These are phyloP conservation scores for Wakefieldia striispora DNA, from an alignment of 768 basidiomycete species.

Conservation along the genomic window DNA sequence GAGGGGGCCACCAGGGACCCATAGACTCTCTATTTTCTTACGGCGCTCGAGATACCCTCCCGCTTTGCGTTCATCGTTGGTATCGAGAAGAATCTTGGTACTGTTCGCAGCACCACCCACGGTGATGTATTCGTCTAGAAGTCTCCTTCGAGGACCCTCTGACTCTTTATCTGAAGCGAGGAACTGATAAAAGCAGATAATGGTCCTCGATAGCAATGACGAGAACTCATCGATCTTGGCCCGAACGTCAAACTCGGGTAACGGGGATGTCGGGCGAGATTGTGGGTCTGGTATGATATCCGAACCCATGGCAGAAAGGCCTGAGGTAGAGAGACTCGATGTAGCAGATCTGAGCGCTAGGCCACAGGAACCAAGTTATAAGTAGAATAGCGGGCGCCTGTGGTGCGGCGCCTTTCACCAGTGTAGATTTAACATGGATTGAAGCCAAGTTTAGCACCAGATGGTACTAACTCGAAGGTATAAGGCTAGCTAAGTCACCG, in stretches of 20 bases:
- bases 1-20: slow-evolving; percentile 16
- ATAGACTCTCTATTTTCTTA: slow-evolving; percentile 19
- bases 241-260: slow-evolving; percentile 16
- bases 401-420: neutral
- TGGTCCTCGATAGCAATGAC: slow-evolving; percentile 18
- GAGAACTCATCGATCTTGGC: slow-evolving; percentile 25
- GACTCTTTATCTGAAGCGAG: slow-evolving; percentile 25
- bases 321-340: neutral
- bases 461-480: too few relatives aligned
- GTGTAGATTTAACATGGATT: neutral
- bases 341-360: neutral
- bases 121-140: slow-evolving; percentile 29
- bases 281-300: neutral
- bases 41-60: slow-evolving; percentile 22
- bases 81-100: slow-evolving; percentile 24
- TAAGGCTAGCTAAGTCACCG: too few relatives aligned
- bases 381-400: neutral
- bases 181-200: slow-evolving; percentile 27
- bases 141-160: slow-evolving; percentile 17
- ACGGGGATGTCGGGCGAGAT: neutral
- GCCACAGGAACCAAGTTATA: slow-evolving; percentile 6
- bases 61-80: slow-evolving; percentile 19
- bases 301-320: slow-evolving; percentile 11
- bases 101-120: slow-evolving; percentile 26
- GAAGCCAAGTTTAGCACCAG: too few relatives aligned